Evolutionary conservation across 768 basidiomycete genomes (phyloP).

Genomic region (Boletus speciosus): DNA sequence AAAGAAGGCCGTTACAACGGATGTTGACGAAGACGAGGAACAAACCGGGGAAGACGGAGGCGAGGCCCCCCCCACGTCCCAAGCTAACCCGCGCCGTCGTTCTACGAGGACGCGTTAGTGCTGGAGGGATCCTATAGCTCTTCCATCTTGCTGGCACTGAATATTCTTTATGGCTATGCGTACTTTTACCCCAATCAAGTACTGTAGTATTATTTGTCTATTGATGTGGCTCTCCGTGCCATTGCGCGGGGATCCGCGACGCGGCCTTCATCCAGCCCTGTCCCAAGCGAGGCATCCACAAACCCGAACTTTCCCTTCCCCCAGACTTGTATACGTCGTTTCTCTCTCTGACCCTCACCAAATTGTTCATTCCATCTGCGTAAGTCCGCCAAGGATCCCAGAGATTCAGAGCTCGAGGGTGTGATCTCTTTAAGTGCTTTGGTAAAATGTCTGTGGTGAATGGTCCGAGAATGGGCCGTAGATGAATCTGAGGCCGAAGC

Average conservation of each 20-base stretch:
- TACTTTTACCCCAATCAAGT: slow-evolving; percentile 15
- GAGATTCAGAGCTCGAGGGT: slow-evolving; percentile 80
- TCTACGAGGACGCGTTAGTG: slow-evolving; percentile 16
- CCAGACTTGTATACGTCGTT: slow-evolving; percentile 70
- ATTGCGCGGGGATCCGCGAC: slow-evolving; percentile 30
- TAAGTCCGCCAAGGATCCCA: slow-evolving; percentile 71
- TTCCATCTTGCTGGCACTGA: background rate
- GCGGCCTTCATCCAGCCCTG: slow-evolving; percentile 41
- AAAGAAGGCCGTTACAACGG: slow-evolving; percentile 36
- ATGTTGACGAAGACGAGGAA: slow-evolving; percentile 44
- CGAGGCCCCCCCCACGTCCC: slow-evolving; percentile 19
- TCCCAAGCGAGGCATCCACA: slow-evolving; percentile 41
- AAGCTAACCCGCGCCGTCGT: slow-evolving; percentile 19
- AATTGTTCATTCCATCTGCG: slow-evolving; percentile 93
- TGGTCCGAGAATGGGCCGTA: slow-evolving; percentile 33
- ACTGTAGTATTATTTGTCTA: slow-evolving; percentile 28
- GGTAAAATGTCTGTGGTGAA: slow-evolving; percentile 65
- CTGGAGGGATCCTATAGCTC: no score
- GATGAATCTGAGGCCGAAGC: slow-evolving; percentile 6
- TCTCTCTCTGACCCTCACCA: slow-evolving; percentile 75
- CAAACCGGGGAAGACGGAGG: slow-evolving; percentile 30
- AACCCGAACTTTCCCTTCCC: slow-evolving; percentile 91
- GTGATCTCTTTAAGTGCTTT: slow-evolving; percentile 88
- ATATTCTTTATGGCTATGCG: slow-evolving; percentile 9
- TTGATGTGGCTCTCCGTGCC: slow-evolving; percentile 13